Percentiles rank a stretch among this genome's conserved stretches.
Evolutionary conservation across 1,284 basidiomycete genomes (phyloP).

Genomic region (Mycosarcoma mackinlayi): DNA sequence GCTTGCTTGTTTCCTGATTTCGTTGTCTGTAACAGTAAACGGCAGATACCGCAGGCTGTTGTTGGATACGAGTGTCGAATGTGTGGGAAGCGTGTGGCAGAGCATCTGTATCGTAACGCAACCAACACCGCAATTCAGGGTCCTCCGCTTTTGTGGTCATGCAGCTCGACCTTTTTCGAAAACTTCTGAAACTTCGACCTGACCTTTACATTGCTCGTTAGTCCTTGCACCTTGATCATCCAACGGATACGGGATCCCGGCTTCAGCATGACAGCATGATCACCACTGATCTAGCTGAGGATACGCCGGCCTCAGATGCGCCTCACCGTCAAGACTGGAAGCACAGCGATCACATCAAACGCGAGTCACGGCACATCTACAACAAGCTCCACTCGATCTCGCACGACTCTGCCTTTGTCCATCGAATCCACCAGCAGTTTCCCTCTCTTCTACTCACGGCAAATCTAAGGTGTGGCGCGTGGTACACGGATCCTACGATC

Average conservation of each 20-base stretch:
- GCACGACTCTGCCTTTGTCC: constrained; percentile 28
- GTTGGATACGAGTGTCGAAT: no score
- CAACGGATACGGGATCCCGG: no score
- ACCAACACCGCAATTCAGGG: no score
- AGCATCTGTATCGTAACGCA: no score
- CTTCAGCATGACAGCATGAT: constrained; percentile 38
- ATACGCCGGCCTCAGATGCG: neutral
- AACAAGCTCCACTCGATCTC: constrained; percentile 42
- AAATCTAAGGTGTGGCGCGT: constrained; percentile 91
- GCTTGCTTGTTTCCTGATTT: no score
- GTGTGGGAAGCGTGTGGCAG: no score
- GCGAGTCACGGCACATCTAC: constrained; percentile 48
- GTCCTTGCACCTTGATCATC: no score
- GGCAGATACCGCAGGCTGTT: no score
- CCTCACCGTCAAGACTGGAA: constrained; percentile 19
- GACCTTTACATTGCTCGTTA: no score
- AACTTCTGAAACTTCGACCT: no score
- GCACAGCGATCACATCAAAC: constrained; percentile 39
- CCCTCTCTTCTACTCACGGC: constrained; percentile 71
- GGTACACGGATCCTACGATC: constrained; percentile 82
- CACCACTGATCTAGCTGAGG: neutral
- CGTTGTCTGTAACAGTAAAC: no score
- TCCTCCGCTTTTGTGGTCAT: constrained; percentile 11
- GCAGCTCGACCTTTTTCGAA: neutral
- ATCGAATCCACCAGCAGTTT: constrained; percentile 11